Conservation (phyloP, 176 grass and related monocot species). For the Tuctoria greenei region DNA sequence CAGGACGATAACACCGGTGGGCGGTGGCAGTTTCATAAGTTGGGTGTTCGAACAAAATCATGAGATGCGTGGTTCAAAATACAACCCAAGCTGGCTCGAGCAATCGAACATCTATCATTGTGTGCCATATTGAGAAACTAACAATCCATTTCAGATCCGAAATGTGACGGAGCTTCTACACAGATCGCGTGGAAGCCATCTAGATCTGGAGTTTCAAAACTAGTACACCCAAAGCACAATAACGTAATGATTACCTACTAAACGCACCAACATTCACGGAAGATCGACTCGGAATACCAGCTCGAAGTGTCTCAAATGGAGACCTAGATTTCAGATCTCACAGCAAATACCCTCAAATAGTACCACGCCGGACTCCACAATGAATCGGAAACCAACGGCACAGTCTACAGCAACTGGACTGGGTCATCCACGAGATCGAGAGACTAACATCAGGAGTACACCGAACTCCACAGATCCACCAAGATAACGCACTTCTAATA, state of each 20-base stretch:
- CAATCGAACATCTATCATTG: background rate
- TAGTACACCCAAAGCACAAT: background rate
- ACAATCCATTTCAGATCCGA: background rate
- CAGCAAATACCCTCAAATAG: background rate
- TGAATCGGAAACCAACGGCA: background rate
- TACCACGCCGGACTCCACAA: background rate
- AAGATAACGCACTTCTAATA: background rate
- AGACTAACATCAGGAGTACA: background rate
- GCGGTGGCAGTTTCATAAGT: too few species aligned
- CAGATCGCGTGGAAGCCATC: background rate
- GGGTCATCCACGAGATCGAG: background rate
- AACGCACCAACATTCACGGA: background rate
- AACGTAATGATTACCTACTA: background rate
- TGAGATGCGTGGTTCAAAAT: background rate
- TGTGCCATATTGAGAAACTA: too few species aligned
- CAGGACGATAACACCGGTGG: background rate
- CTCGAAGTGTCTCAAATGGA: background rate
- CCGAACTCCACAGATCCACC: background rate
- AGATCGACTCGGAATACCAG: background rate
- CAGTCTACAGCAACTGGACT: background rate
- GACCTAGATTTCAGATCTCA: background rate
- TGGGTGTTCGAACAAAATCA: background rate
- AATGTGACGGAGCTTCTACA: background rate
- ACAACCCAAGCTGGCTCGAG: background rate
- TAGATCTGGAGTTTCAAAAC: conserved; percentile 10